These are phyloP conservation scores for Triticum dicoccoides DNA, from an alignment of 176 grass and related monocot genomes.

Conservation along the genomic window DNA sequence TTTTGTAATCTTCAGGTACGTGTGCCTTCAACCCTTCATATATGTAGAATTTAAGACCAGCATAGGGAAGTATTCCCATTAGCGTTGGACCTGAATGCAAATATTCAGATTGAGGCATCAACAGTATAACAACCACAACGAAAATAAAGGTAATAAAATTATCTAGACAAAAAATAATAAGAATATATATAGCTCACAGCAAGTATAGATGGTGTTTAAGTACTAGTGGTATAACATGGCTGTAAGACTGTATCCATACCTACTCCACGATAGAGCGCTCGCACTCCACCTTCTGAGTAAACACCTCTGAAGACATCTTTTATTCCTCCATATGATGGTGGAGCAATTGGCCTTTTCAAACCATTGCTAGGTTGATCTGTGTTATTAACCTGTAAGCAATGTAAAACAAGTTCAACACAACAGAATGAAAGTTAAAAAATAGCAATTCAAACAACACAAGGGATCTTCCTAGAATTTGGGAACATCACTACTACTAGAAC, in stretches of 20 bases:
- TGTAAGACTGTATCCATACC: constrained; percentile 39
- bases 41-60: constrained; percentile 99
- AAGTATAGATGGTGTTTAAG: neutral
- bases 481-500: neutral
- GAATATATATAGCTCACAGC: neutral
- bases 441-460: constrained; percentile 10
- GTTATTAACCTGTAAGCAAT: constrained; percentile 48
- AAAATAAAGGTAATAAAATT: neutral
- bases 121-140: neutral
- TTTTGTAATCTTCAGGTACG: constrained; percentile 86
- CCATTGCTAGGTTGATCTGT: constrained; percentile 41
- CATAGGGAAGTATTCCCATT: constrained; percentile 94
- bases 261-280: constrained; percentile 91
- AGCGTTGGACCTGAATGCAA: constrained; percentile 70
- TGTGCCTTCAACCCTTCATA: constrained; percentile 85
- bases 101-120: constrained; percentile 12
- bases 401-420: constrained; percentile 13
- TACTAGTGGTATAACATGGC: neutral
- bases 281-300: constrained; percentile 73
- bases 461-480: neutral
- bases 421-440: neutral
- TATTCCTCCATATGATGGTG: constrained; percentile 74
- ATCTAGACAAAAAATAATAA: neutral
- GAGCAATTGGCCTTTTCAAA: constrained; percentile 47
- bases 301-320: constrained; percentile 81